These are phyloP conservation scores for Sporisorium scitamineum DNA, from an alignment of 1,284 basidiomycete genomes.

Conservation along the genomic window DNA sequence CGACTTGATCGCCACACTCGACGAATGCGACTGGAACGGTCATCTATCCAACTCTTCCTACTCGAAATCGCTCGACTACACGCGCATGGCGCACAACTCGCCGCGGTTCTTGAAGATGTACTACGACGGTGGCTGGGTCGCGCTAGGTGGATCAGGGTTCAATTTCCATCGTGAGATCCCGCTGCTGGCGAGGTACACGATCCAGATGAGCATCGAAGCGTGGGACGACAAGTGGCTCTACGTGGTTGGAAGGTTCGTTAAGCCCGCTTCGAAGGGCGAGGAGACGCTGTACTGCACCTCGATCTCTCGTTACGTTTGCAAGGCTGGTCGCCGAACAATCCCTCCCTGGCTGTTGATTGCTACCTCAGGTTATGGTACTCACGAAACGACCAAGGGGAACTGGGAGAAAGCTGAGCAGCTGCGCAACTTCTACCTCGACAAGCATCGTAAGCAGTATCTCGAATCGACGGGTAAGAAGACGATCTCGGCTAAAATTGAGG, in stretches of 20 bases:
- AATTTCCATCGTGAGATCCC: slow-evolving; percentile 59
- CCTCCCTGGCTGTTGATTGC: slow-evolving; percentile 61
- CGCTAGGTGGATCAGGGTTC: slow-evolving; percentile 49
- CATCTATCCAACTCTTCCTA: slow-evolving; percentile 60
- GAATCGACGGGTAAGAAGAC: slow-evolving; percentile 20
- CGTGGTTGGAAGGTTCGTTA: slow-evolving; percentile 44
- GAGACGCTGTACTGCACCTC: slow-evolving; percentile 58
- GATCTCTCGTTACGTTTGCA: slow-evolving; percentile 57
- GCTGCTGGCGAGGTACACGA: slow-evolving; percentile 44
- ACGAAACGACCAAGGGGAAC: slow-evolving; percentile 39
- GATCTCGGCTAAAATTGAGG: slow-evolving; percentile 22
- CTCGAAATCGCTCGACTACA: slow-evolving; percentile 46
- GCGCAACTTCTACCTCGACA: slow-evolving; percentile 32
- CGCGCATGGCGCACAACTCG: slow-evolving; percentile 44
- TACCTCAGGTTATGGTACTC: slow-evolving; percentile 56
- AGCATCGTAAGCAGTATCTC: slow-evolving; percentile 21
- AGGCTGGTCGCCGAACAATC: slow-evolving; percentile 54
- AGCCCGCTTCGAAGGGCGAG: neutral
- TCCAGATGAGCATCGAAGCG: slow-evolving; percentile 41
- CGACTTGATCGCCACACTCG: slow-evolving; percentile 36
- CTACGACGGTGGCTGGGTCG: slow-evolving; percentile 52
- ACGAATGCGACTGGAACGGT: slow-evolving; percentile 58
- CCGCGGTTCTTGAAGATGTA: slow-evolving; percentile 42
- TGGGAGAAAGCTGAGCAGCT: slow-evolving; percentile 57
- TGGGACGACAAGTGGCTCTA: slow-evolving; percentile 66